Base-by-base conservation (phyloP, 169 alveolate species). In the Cryptosporidium tyzzeri region DNA sequence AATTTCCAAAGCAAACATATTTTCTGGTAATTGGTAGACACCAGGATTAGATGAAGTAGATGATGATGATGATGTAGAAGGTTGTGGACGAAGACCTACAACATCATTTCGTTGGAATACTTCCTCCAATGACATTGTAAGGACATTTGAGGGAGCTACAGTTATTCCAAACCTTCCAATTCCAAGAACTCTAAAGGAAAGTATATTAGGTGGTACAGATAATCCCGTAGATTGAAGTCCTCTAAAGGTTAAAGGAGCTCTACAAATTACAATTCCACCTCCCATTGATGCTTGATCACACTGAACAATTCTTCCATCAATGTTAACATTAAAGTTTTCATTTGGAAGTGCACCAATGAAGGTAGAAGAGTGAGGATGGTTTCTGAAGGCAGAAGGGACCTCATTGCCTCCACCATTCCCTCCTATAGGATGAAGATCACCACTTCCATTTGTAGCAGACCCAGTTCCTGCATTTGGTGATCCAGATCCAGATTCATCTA, bases 121-220 rank as follows among this genome's bases (percentile, higher is more conserved):
- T 58, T 95, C 98, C 16, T 93, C 91, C 26, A 95, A 93, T 7
- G 96, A 85, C 44, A 96, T 93, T 65, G 96, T 85, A 50, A 96
- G 93, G 58, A 96, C 94, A 75, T 95, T 96, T 16, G 98, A 97
- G 0, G 98, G 98, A 1, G 98, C 97, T 3, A 96, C 97, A 0
- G 98, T 96, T 33, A 96, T 95, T n/a, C 98, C 98, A 91, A 96
- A 96, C 18, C 97, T 93, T 8, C 97, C 97, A 23, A 93, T 91
- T n/a, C 96, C 93, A 50, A 86, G 84, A 14, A 96, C 93, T 58
- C 96, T 91, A 73, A 96, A 96, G 61, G 92, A 92, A 14, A 94
- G 73, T 29, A 94, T 93, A 70, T 93, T 93, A 18, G 91, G 91
- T 26, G 94, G 94, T 29, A 86, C 93, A 29, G 92, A 68, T 21